These are phyloP conservation scores for Pseudogymnoascus sp. DNA, from an alignment of 2,329 filamentous ascomycete species.

Conservation along the genomic window DNA sequence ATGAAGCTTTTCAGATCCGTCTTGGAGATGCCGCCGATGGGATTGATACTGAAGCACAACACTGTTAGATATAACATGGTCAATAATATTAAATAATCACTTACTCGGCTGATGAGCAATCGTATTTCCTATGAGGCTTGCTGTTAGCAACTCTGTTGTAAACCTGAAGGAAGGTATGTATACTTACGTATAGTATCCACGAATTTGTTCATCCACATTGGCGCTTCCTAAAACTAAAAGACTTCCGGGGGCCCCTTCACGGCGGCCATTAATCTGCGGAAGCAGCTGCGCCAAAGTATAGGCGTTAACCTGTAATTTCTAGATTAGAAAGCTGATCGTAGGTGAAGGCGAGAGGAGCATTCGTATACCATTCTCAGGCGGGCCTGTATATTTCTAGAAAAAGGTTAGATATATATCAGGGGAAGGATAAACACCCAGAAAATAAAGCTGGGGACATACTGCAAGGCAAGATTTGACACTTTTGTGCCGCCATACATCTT, in stretches of 20 bases:
- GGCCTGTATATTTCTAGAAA: conserved; percentile 45
- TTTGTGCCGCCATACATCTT: conserved; percentile 47
- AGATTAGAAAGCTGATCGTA: neutral
- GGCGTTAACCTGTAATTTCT: conserved; percentile 28
- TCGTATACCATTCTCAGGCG: conserved; percentile 51
- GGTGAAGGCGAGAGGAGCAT: neutral
- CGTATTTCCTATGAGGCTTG: conserved; percentile 55
- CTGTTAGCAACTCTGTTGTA: neutral
- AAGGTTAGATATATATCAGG: neutral
- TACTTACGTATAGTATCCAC: conserved; percentile 34
- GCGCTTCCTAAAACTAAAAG: conserved; percentile 59
- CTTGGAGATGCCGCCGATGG: conserved; percentile 50
- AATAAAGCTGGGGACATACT: conserved; percentile 30
- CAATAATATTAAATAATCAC: neutral
- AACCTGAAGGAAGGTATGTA: neutral
- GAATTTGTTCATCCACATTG: conserved; percentile 52
- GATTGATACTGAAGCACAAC: conserved; percentile 37
- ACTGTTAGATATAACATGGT: neutral
- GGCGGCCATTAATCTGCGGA: conserved; percentile 46
- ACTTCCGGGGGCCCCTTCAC: conserved; percentile 32
- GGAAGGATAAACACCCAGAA: too few species aligned
- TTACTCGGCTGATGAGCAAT: conserved; percentile 35
- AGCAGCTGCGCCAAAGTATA: conserved; percentile 57
- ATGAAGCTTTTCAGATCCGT: conserved; percentile 58
- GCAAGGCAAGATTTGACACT: conserved; percentile 45